Evolutionary conservation across 1,139 yeast genomes (phyloP).

Genomic region (Protomyces macrosporus): DNA sequence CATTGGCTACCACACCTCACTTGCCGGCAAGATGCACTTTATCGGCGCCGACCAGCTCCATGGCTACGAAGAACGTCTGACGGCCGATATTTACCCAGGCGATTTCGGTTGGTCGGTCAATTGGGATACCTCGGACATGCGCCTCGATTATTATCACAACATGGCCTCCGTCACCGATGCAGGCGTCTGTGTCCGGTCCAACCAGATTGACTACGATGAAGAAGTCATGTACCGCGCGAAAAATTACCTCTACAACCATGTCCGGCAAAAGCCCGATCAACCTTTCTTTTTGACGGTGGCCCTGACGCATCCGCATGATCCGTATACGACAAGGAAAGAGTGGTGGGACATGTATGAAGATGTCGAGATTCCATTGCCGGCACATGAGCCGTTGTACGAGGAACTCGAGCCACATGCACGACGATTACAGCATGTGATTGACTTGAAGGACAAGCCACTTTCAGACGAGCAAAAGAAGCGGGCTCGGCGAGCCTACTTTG

Average conservation of each 20-base stretch:
- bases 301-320: conserved; percentile 24
- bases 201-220: conserved; percentile 24
- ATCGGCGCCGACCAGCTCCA: conserved; percentile 25
- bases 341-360: conserved; percentile 26
- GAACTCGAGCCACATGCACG: conserved; percentile 24
- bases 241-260: conserved; percentile 21
- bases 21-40: conserved; percentile 25
- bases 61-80: conserved; percentile 22
- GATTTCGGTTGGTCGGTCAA: conserved; percentile 25
- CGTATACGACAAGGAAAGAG: conserved; percentile 23
- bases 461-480: conserved; percentile 20
- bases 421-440: conserved; percentile 21
- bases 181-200: conserved; percentile 24
- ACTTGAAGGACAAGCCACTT: conserved; percentile 19
- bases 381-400: conserved; percentile 6
- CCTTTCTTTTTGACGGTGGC: conserved; percentile 24
- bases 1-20: conserved; percentile 20
- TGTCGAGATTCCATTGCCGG: conserved; percentile 21
- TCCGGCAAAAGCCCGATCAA: conserved; percentile 7
- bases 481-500: conserved; percentile 25
- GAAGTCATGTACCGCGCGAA: conserved; percentile 26
- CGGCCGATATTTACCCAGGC: conserved; percentile 23
- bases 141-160: conserved; percentile 25
- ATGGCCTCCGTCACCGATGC: conserved; percentile 26
- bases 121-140: conserved; percentile 17